Evolutionary conservation across 78 protist genomes (phyloP).

Genomic region (Dictyostelium citrinum): DNA sequence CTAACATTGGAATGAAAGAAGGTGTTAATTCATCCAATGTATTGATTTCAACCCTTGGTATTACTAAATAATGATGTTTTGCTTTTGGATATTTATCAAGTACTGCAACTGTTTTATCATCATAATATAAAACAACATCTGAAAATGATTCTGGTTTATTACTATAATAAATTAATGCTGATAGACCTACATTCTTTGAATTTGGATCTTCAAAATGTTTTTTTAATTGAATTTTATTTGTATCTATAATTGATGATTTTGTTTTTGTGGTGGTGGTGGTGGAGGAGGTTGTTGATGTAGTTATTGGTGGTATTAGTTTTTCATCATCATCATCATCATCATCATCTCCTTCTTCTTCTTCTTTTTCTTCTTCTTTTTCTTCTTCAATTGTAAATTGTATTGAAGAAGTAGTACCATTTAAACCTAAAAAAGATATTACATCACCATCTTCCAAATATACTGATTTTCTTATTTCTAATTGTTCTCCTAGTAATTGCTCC

Average conservation of each 20-base stretch:
- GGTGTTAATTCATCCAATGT: background rate
- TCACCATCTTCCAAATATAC: background rate
- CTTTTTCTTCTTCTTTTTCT: background rate
- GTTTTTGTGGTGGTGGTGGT: background rate
- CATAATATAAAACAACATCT: background rate
- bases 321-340: background rate
- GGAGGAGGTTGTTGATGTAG: background rate
- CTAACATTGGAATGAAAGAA: slow-evolving; percentile 1
- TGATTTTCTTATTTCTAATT: background rate
- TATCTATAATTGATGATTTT: background rate
- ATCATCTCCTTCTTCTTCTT: background rate
- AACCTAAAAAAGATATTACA: background rate
- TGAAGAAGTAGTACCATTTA: background rate
- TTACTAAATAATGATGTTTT: slow-evolving; percentile 54
- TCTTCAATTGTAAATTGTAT: background rate
- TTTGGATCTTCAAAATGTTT: background rate
- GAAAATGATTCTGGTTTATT: background rate
- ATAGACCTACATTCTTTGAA: background rate
- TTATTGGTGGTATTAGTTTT: background rate
- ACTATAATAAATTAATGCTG: background rate
- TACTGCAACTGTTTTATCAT: background rate
- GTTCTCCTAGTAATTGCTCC: background rate
- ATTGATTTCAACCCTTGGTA: slow-evolving; percentile 25
- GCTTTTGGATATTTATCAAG: slow-evolving; percentile 75
- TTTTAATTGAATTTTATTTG: background rate